Conservation (phyloP, 2,329 filamentous ascomycete genomes). For the Phyllosticta capitalensis region DNA sequence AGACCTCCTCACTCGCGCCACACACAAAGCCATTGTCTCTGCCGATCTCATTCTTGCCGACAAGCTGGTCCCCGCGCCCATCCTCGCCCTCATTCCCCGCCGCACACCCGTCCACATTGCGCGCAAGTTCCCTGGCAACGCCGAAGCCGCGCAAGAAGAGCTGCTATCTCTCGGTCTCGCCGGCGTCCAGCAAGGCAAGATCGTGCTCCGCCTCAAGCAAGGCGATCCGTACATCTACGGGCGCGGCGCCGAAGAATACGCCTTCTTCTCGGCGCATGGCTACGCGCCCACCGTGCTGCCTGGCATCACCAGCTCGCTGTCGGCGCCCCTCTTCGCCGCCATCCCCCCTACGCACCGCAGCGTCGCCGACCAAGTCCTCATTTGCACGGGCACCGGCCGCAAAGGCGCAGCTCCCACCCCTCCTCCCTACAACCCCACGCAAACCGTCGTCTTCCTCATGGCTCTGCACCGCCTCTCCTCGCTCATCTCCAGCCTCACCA, state of each 20-base stretch:
- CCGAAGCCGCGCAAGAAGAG: constrained; percentile 86
- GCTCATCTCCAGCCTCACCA: constrained; percentile 57
- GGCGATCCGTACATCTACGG: constrained; percentile 96
- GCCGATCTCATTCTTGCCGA: constrained; percentile 77
- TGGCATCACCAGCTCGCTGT: constrained; percentile 80
- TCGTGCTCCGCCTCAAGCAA: constrained; percentile 85
- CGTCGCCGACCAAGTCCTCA: constrained; percentile 81
- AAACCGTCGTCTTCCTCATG: constrained; percentile 93
- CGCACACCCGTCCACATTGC: constrained; percentile 85
- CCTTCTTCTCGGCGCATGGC: constrained; percentile 67
- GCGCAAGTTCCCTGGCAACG: constrained; percentile 95
- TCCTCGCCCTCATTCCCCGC: constrained; percentile 82
- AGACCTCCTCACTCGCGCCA: constrained; percentile 76
- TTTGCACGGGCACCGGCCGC: constrained; percentile 94
- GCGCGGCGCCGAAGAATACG: constrained; percentile 83
- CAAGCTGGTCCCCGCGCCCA: constrained; percentile 74
- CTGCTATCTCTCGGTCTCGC: constrained; percentile 69
- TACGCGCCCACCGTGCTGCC: constrained; percentile 67
- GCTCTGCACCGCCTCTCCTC: constrained; percentile 74
- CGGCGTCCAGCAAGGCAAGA: constrained; percentile 59
- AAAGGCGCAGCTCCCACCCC: constrained; percentile 77
- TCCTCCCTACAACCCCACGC: constrained; percentile 63
- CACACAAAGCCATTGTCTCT: constrained; percentile 62
- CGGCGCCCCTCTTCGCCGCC: constrained; percentile 76
- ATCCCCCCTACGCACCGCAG: constrained; percentile 84